Evolutionary conservation across 495 filamentous ascomycete species (phyloP).

Genomic region (Parathielavia hyrcaniae): DNA sequence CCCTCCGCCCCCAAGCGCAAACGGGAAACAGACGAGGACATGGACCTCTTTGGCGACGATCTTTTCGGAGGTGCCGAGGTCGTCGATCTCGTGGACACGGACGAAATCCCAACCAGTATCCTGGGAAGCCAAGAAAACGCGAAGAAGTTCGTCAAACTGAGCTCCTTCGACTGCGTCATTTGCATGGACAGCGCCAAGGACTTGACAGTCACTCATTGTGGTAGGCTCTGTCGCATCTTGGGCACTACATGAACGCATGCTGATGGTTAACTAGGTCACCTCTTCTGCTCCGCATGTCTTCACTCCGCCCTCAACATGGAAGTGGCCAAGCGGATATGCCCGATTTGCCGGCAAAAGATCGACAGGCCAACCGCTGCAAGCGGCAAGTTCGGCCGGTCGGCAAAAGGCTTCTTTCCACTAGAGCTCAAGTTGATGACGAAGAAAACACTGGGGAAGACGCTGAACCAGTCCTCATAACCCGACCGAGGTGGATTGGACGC

Average conservation of each 20-base stretch:
- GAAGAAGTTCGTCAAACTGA: constrained; percentile 50
- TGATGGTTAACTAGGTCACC: constrained; percentile 53
- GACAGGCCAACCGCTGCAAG: constrained; percentile 43
- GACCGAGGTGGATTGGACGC: neutral
- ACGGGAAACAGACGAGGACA: constrained; percentile 25
- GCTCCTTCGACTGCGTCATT: constrained; percentile 66
- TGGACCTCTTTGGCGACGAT: constrained; percentile 25
- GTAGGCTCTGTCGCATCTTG: constrained; percentile 46
- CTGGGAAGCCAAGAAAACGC: constrained; percentile 43
- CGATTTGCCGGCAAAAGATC: constrained; percentile 51
- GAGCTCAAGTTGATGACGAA: constrained; percentile 56
- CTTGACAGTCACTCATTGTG: constrained; percentile 74
- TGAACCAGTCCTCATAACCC: neutral
- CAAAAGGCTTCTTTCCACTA: constrained; percentile 49
- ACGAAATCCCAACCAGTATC: constrained; percentile 48
- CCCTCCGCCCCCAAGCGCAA: constrained; percentile 1
- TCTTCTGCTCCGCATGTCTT: constrained; percentile 80
- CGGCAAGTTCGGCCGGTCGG: constrained; percentile 32
- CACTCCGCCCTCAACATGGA: constrained; percentile 64
- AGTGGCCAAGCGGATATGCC: constrained; percentile 43
- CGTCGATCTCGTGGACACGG: constrained; percentile 57
- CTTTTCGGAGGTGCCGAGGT: constrained; percentile 19
- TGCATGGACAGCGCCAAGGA: constrained; percentile 74
- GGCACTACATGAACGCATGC: neutral
- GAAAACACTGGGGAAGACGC: constrained; percentile 42